Percentiles rank a stretch among this genome's conserved stretches.
phyloP scores from a whole-genome alignment of 2,329 filamentous ascomycete species.

The Alternaria tenuissima region DNA sequence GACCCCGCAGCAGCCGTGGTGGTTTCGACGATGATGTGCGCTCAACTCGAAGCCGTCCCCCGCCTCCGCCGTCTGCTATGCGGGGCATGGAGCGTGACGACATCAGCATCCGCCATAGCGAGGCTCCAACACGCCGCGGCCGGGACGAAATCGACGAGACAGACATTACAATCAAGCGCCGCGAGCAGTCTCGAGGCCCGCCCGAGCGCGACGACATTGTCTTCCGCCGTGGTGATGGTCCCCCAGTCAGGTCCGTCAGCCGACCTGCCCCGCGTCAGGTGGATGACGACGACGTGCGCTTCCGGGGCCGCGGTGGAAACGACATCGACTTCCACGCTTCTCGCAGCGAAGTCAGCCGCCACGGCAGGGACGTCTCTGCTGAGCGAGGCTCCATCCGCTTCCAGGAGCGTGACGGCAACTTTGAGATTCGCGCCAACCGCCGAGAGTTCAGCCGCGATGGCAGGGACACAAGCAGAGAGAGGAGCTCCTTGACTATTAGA shows the following conservation, averaged over 20 bases:
- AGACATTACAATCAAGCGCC: conserved; percentile 46
- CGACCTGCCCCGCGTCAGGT: conserved; percentile 45
- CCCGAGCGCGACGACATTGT: conserved; percentile 52
- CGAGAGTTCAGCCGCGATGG: conserved; percentile 48
- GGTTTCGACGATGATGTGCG: conserved; percentile 54
- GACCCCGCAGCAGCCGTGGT: conserved; percentile 45
- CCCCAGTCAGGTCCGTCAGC: conserved; percentile 32
- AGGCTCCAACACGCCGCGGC: conserved; percentile 44
- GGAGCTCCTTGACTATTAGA: conserved; percentile 47
- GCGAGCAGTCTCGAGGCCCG: conserved; percentile 47
- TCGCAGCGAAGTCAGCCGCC: conserved; percentile 34
- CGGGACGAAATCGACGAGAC: conserved; percentile 47
- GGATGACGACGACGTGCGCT: conserved; percentile 59
- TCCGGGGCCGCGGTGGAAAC: conserved; percentile 51
- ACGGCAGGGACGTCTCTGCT: conserved; percentile 34
- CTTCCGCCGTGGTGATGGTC: conserved; percentile 54
- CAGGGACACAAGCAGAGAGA: conserved; percentile 44
- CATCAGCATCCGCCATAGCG: conserved; percentile 50
- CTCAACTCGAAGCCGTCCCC: conserved; percentile 42
- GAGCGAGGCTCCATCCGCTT: conserved; percentile 42
- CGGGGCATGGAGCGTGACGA: conserved; percentile 49
- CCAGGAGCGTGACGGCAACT: conserved; percentile 50
- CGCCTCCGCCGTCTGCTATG: conserved; percentile 38
- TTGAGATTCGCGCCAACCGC: conserved; percentile 50
- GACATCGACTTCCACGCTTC: conserved; percentile 45